Base-by-base conservation (phyloP, 2,329 filamentous ascomycete species). In the Kalaharituber pfeilii region DNA sequence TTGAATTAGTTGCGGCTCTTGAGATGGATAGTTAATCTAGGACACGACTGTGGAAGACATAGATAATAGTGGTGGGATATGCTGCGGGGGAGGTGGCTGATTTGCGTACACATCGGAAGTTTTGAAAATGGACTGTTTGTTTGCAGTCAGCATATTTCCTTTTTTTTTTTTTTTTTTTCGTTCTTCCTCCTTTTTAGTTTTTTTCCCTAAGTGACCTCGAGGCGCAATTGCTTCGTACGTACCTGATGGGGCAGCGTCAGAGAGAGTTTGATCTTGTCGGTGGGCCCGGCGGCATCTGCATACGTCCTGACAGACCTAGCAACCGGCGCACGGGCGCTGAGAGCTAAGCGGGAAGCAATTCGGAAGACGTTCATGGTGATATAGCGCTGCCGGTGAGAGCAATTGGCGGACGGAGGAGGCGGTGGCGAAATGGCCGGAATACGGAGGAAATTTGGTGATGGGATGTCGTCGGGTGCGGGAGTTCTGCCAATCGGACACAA, bases 161-260 rank as follows among this genome's bases (percentile, higher is more conserved):
- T 18, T 18, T 39, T 15, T 18, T 39, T 39, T 18, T 15, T 15
- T 15, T 39, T 3, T 39, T 15, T 39, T 8, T 53, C 39, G 49
- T 30, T 5, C 47, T 22, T 51, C 61, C 59, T 57, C 62, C 24
- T n/a, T 49, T n/a, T 53, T 33, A 50, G 33, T 5, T 49, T 22
- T 51, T 61, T 59, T 57, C 62, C 24, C 18, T 49, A 45, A 20
- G 51, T 11, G 42, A 56, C 29, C 18, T n/a, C n/a, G n/a, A n/a
- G n/a, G n/a, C n/a, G n/a, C n/a, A n/a, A n/a, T n/a, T n/a, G 11
- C 30, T 50, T 25, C 28, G 56, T 54, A 58, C 84, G 73, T 86
- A 96, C 91, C 87, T 95, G 85, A 75, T 96, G 89, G 75, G 91
- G 91, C 66, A 98, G 84, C 70, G 85, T 81, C 75, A 98, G 78